These are phyloP conservation scores for Lichtheimia corymbifera DNA, from an alignment of 371 early-diverging fungal species.

Conservation along the genomic window DNA sequence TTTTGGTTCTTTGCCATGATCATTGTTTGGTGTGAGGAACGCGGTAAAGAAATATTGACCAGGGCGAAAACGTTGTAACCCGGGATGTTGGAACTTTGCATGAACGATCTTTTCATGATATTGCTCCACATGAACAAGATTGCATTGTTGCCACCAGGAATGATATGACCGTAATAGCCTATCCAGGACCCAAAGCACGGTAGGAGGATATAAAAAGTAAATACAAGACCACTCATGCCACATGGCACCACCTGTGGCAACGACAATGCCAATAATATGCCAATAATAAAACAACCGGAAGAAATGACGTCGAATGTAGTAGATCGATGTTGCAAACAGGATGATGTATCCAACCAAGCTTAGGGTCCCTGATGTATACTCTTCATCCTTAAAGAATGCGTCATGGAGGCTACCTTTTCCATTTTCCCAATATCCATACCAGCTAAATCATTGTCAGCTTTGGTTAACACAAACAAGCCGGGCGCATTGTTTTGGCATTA, in stretches of 20 bases:
- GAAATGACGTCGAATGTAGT: constrained; percentile 36
- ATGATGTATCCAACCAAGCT: constrained; percentile 34
- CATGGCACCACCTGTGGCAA: constrained; percentile 32
- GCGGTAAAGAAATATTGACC: constrained; percentile 47
- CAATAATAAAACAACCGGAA: constrained; percentile 46
- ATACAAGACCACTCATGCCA: constrained; percentile 43
- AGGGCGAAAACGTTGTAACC: constrained; percentile 25
- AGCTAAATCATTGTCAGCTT: background rate
- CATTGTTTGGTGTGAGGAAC: constrained; percentile 8
- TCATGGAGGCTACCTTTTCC: constrained; percentile 1
- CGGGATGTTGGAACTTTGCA: constrained; percentile 31
- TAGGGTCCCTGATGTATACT: constrained; percentile 38
- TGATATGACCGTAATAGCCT: constrained; percentile 37
- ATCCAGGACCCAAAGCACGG: constrained; percentile 35
- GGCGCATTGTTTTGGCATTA: background rate
- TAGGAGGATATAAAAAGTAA: constrained; percentile 36
- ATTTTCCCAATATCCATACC: background rate
- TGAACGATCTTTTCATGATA: constrained; percentile 28
- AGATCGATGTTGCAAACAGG: constrained; percentile 38
- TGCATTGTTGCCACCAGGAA: constrained; percentile 26
- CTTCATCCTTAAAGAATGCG: constrained; percentile 27
- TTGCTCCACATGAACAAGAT: constrained; percentile 22
- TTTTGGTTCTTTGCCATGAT: background rate
- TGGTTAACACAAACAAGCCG: background rate
- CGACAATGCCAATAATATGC: constrained; percentile 34